Evolutionary conservation across 2,329 filamentous ascomycete species (phyloP).

Genomic region (Ophioceras dolichostomum): DNA sequence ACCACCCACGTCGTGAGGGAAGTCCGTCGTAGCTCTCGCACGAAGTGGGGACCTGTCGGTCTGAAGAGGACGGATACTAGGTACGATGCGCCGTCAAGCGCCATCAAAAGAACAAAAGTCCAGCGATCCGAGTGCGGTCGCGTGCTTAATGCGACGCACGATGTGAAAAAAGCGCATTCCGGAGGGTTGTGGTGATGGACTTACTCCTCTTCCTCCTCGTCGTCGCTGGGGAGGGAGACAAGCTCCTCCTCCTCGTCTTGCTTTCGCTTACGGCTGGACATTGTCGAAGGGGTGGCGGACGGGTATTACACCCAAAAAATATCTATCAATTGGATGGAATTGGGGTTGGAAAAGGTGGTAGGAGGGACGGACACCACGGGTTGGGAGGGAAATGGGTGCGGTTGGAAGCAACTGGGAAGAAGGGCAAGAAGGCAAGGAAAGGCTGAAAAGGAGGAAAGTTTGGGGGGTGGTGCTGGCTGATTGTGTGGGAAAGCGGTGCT

Average conservation of each 20-base stretch:
- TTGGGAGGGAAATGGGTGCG: too few species aligned
- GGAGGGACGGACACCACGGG: too few species aligned
- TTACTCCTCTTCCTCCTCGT: constrained; percentile 42
- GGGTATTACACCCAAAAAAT: constrained; percentile 3
- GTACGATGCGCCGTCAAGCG: background rate
- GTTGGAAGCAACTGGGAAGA: too few species aligned
- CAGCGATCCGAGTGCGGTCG: constrained; percentile 4
- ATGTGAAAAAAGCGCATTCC: constrained; percentile 16
- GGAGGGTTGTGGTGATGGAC: constrained; percentile 10
- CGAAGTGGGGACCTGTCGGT: too few species aligned
- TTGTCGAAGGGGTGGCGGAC: constrained; percentile 18
- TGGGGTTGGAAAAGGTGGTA: constrained; percentile 5
- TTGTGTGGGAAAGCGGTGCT: constrained; percentile 2
- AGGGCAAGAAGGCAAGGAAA: constrained; percentile 11
- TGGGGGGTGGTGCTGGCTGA: constrained; percentile 4
- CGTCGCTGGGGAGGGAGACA: constrained; percentile 38
- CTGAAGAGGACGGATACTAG: too few species aligned
- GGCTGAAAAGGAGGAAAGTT: constrained; percentile 8
- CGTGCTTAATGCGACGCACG: constrained; percentile 5
- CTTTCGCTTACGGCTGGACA: constrained; percentile 42
- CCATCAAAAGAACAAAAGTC: background rate
- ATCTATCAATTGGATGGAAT: constrained; percentile 15
- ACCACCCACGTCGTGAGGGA: too few species aligned
- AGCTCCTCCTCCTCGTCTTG: constrained; percentile 41
- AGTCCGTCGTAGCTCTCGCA: too few species aligned